phyloP scores from a whole-genome alignment of 352 stramenopile genomes.

The Phytophthora meadii region DNA sequence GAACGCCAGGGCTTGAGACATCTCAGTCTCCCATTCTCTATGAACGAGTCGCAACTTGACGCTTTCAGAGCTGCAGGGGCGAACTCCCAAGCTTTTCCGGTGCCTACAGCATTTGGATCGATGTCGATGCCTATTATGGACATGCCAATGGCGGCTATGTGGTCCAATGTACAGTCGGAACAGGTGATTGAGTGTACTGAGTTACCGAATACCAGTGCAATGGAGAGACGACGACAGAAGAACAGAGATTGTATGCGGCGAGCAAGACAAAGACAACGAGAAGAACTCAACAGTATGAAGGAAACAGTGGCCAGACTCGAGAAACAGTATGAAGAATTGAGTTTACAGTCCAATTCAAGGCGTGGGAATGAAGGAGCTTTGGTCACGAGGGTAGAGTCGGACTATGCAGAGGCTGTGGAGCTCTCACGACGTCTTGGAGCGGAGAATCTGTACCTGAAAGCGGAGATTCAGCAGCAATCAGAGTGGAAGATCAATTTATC shows the following conservation, averaged over 20 bases:
- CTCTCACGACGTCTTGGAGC: constrained; percentile 37
- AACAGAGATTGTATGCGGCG: constrained; percentile 55
- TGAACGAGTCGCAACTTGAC: constrained; percentile 1
- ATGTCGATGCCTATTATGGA: constrained; percentile 20
- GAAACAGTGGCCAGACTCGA: constrained; percentile 42
- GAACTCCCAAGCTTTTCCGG: no score
- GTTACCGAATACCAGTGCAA: constrained; percentile 27
- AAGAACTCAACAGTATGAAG: constrained; percentile 45
- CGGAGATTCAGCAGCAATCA: constrained; percentile 43
- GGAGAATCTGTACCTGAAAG: constrained; percentile 52
- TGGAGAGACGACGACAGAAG: constrained; percentile 45
- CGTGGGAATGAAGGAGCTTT: not conserved
- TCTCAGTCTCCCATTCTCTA: constrained; percentile 5
- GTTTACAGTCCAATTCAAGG: constrained; percentile 1
- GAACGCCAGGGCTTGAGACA: constrained; percentile 16
- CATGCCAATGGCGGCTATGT: constrained; percentile 11
- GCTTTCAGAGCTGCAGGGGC: no score
- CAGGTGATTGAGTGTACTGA: constrained; percentile 25
- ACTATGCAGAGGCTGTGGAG: constrained; percentile 37
- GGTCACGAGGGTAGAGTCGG: not conserved
- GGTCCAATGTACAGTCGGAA: not conserved
- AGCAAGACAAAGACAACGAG: constrained; percentile 44
- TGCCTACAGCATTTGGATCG: not conserved
- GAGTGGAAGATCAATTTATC: constrained; percentile 42
- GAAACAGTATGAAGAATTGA: constrained; percentile 43